Base-by-base conservation (phyloP, 1,139 yeast genomes). In the Nakaseomyces glabratus region DNA sequence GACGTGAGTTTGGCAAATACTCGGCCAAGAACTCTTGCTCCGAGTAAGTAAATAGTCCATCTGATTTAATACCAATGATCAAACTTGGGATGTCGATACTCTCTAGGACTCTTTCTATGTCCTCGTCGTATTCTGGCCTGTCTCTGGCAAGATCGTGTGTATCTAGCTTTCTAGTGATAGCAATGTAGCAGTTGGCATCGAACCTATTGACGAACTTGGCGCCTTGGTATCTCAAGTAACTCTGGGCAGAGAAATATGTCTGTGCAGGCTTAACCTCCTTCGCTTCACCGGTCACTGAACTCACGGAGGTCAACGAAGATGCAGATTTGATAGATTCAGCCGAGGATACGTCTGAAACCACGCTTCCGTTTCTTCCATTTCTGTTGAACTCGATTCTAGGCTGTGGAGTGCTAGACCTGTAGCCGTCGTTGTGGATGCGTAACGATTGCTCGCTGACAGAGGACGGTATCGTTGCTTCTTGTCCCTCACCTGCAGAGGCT, bases 121-220 rank as follows among this genome's bases (percentile, higher is more conserved):
- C 49, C 17, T 55, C 61, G 4, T 51, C 47, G 38, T 50, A 57
- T 28, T 66, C 68, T 1, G 72, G 67, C 40, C 93, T 68, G 35
- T 81, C 93, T 42, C 98, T 69, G 0, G 94, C 77, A 31, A 90
- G 75, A 57, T 90, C 98, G 57, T 90, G 97, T 1, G 97, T 86
- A 51, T 90, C 98, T 31, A 90, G 66, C 57, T 90, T 90, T 50
- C 97, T 71, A 1, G 97, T 82, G 38, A 90, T 84, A 18, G 96
- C 74, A 38, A 90, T 86, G 59, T 90, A 90, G 61, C 98, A 90
- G 55, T 90, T 90, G 15, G 98, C 95, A 60, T 90, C 98, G 51
- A 88, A 90, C 49, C 98, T 68, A 32, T 73, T 69, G 35, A 88
- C 78, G 56, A 90, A 90, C 58, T 90, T 90, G 37, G 76, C 74